Conservation (phyloP, 2,329 filamentous ascomycete species). For the Alternaria sp. region DNA sequence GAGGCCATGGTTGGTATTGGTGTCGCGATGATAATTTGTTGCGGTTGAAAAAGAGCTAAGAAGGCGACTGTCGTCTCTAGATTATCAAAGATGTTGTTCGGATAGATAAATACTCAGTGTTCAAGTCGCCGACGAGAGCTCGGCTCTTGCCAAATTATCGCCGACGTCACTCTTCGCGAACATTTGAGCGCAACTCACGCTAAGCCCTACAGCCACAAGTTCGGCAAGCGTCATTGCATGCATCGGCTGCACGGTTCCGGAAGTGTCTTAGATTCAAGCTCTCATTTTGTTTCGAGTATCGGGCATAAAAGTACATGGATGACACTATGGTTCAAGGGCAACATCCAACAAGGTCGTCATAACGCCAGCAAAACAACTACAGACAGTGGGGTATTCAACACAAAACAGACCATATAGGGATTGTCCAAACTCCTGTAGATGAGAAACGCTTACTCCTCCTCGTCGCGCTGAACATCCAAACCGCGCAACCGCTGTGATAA, state of each 20-base stretch:
- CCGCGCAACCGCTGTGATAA: constrained; percentile 72
- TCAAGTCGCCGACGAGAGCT: constrained; percentile 14
- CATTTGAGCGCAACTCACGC: constrained; percentile 2
- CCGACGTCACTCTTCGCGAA: constrained; percentile 31
- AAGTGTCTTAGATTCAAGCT: too few species aligned
- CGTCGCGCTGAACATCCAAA: constrained; percentile 58
- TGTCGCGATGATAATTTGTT: not conserved
- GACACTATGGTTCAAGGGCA: not conserved
- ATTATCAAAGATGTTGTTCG: not conserved
- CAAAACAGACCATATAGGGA: not conserved
- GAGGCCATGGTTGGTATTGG: constrained; percentile 23
- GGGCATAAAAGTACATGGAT: too few species aligned
- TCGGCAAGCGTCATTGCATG: not conserved
- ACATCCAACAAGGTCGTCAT: not conserved
- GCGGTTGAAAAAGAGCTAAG: not conserved
- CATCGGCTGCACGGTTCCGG: not conserved
- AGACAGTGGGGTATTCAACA: constrained; percentile 1
- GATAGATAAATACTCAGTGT: not conserved
- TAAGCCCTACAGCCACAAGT: constrained; percentile 7
- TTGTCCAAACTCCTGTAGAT: not conserved
- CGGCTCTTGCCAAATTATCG: constrained; percentile 25
- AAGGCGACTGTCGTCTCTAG: not conserved
- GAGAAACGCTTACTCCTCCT: constrained; percentile 5
- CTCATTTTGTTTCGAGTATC: too few species aligned
- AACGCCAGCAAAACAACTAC: not conserved